A percentile compares a stretch with the other conserved stretches of the same genome.
phyloP scores from a whole-genome alignment of 768 basidiomycete species.

The Calocybe cyanea region DNA sequence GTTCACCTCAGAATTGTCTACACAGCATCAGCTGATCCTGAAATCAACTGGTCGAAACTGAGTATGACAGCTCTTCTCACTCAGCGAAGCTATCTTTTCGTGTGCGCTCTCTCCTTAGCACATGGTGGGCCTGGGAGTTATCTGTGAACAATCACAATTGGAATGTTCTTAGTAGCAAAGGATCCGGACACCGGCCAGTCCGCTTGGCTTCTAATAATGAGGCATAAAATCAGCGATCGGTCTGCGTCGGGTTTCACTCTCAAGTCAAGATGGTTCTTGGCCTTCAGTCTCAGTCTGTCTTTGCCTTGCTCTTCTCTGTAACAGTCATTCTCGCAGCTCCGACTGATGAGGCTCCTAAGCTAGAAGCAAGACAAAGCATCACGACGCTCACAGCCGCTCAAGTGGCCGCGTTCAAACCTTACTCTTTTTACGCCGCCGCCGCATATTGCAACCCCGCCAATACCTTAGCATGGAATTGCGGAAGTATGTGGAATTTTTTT shows the following conservation, averaged over 20 bases:
- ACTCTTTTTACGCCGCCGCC: conserved; percentile 39
- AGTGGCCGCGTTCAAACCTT: conserved; percentile 35
- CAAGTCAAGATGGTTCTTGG: not conserved
- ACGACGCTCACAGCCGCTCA: conserved; percentile 30
- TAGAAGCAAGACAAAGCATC: conserved; percentile 19
- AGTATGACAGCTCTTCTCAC: not conserved
- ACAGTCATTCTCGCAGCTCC: conserved; percentile 8
- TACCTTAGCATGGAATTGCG: conserved; percentile 44
- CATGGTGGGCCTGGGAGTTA: not conserved
- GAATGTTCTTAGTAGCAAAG: not conserved
- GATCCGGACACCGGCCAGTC: not conserved
- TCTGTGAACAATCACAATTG: too few relatives aligned
- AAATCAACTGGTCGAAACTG: not conserved
- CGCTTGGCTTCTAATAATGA: not conserved
- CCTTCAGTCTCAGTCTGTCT: not conserved
- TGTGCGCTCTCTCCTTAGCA: not conserved
- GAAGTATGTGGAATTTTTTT: conserved; percentile 24
- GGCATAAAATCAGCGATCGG: not conserved
- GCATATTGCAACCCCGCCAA: conserved; percentile 37
- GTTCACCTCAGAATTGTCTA: too few relatives aligned
- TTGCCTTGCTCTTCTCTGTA: conserved; percentile 6
- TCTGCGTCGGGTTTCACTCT: not conserved
- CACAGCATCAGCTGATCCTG: too few relatives aligned
- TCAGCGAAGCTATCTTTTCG: not conserved
- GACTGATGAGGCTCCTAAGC: conserved; percentile 1